A percentile compares a stretch with the other conserved stretches of the same genome.
phyloP scores from a whole-genome alignment of 306 rosid genomes.

The Acacia acuminata region DNA sequence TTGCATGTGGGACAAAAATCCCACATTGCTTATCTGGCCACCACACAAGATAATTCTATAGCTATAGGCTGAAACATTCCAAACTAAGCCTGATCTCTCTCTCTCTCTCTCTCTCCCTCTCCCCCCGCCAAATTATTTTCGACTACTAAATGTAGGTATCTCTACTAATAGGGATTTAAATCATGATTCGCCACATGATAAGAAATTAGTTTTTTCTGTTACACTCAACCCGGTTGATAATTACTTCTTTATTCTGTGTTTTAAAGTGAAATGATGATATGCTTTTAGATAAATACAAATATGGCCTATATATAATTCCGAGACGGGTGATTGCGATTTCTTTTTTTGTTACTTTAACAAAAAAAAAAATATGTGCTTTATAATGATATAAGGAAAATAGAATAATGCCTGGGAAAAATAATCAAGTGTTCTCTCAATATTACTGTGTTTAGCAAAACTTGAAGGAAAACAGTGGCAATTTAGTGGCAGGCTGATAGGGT shows the following conservation, averaged over 20 bases:
- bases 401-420: too few relatives aligned
- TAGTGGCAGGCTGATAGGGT: too few relatives aligned
- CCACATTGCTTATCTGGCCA: background rate
- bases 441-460: background rate
- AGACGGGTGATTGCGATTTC: background rate
- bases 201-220: too few relatives aligned
- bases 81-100: too few relatives aligned
- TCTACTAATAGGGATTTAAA: too few relatives aligned
- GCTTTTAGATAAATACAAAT: background rate
- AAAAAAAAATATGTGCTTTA: too few relatives aligned
- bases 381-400: too few relatives aligned
- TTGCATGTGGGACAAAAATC: background rate
- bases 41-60: background rate
- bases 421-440: background rate
- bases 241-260: background rate
- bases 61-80: background rate
- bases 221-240: background rate
- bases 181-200: too few relatives aligned
- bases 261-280: background rate
- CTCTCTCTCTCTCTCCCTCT: too few relatives aligned
- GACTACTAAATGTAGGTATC: too few relatives aligned
- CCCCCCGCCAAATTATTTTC: too few relatives aligned
- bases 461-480: background rate
- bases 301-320: background rate
- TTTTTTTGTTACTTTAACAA: too few relatives aligned